A percentile compares a stretch with the other conserved stretches of the same genome.
These are phyloP conservation scores for Coriaria nepalensis DNA, from an alignment of 306 rosid species.

Conservation along the genomic window DNA sequence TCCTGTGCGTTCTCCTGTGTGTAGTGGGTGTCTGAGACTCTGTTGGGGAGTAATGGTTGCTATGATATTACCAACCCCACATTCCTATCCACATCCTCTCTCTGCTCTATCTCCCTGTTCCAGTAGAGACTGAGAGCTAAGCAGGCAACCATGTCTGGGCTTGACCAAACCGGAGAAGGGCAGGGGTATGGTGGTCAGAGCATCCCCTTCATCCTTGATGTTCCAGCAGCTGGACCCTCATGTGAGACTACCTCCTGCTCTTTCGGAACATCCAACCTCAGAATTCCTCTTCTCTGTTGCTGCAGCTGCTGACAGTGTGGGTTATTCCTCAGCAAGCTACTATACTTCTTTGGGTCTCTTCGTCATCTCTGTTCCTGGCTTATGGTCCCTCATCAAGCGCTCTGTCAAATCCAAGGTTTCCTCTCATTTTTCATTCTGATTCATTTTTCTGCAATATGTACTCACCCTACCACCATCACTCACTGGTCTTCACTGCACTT, in stretches of 20 bases:
- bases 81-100: neutral
- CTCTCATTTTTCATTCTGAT: too few species aligned
- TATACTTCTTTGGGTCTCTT: conserved; percentile 92
- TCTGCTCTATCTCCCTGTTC: neutral
- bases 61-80: neutral
- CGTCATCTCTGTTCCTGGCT: conserved; percentile 86
- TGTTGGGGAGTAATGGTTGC: neutral
- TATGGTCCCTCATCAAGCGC: conserved; percentile 97
- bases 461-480: too few species aligned
- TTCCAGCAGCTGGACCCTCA: too few species aligned
- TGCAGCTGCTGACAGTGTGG: conserved; percentile 32
- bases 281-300: neutral
- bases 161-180: too few species aligned
- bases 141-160: conserved; percentile 1
- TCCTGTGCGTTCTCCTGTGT: neutral
- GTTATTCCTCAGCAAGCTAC: conserved; percentile 79
- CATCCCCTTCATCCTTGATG: neutral
- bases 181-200: neutral
- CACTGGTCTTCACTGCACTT: too few species aligned
- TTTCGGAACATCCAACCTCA: too few species aligned
- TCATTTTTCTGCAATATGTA: neutral
- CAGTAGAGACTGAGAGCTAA: neutral
- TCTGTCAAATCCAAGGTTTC: conserved; percentile 83
- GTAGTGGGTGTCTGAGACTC: neutral
- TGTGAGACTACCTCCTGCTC: too few species aligned